These are phyloP conservation scores for Euphorbia pulcherrima DNA, from an alignment of 345 rosid genomes.

Conservation along the genomic window DNA sequence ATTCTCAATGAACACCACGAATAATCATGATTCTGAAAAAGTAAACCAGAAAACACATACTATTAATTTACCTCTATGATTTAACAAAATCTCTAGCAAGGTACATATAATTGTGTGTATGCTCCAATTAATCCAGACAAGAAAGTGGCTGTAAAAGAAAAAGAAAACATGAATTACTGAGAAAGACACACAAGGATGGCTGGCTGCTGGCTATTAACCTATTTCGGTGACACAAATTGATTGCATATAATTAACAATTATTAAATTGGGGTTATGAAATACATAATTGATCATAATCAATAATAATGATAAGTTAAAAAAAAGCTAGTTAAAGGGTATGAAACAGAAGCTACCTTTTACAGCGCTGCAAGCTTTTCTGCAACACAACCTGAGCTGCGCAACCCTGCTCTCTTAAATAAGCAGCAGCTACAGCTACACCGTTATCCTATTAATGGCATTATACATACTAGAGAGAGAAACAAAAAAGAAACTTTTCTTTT, in stretches of 20 bases:
- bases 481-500: slow-evolving; percentile 9
- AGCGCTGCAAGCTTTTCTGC: slow-evolving; percentile 39
- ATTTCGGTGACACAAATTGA: background rate
- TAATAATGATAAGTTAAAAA: slow-evolving; percentile 10
- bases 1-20: background rate
- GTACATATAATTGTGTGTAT: background rate
- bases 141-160: slow-evolving; percentile 12
- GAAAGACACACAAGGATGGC: background rate
- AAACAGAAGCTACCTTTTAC: slow-evolving; percentile 50
- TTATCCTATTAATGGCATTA: slow-evolving; percentile 43
- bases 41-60: background rate
- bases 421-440: slow-evolving; percentile 33
- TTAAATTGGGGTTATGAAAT: background rate
- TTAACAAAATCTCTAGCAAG: slow-evolving; percentile 1
- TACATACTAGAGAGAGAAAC: slow-evolving; percentile 22
- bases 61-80: background rate
- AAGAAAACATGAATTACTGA: slow-evolving; percentile 1
- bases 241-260: slow-evolving; percentile 1
- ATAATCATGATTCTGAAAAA: slow-evolving; percentile 5
- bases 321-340: slow-evolving; percentile 14
- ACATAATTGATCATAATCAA: background rate
- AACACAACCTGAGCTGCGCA: slow-evolving; percentile 35
- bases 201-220: background rate
- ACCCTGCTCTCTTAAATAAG: slow-evolving; percentile 29
- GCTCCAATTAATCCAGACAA: slow-evolving; percentile 17